Base-by-base conservation (phyloP, 202 grass and related monocot genomes). In the Carex sylvatica region DNA sequence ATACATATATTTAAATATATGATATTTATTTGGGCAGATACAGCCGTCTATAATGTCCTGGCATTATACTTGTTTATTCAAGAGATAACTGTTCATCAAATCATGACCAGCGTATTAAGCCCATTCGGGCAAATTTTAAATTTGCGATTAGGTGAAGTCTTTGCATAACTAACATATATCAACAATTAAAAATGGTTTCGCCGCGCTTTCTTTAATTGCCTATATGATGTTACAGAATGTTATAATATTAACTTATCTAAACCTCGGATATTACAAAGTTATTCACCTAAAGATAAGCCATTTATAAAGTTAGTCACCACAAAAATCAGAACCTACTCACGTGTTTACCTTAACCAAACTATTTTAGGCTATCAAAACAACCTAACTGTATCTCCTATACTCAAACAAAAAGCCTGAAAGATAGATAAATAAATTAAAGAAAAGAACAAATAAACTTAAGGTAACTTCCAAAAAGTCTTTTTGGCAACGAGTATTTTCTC, bases 401-500 rank as follows among this genome's bases (percentile, higher is more conserved):
- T 70, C 22, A n/a, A 24, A 66, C 38, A 46, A 33, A 75, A 72
- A 26, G 15, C 33, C 16, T 81, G 12, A 81, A 63, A 83, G 75
- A 9, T 64, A 30, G 53, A 59, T 9, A 84, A 75, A 61, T 75
- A 58, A 65, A 62, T 36, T 1, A 51, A 71, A 85, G 16, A 75
- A 69, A 71, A 85, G 16, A 75, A 69, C 52, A 84, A 74, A 66
- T 31, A 82, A 85, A 47, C 23, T 88, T 86, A 77, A 44, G 84
- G 84, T 79, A 89, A 85, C 74, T 89, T 92, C 96, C 89, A 99
- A 90, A 87, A 93, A 55, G 84, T 92, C 90, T 99, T 93, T 6
- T 74, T 95, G 13, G 89, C 92, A 20, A 93, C 83, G 42, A 98
- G 92, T 90, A 98, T 95, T 90, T 98, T 95, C 74, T 90, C 88